Conservation (phyloP, 1,284 basidiomycete genomes). For the Apiotrichum akiyoshidainum region DNA sequence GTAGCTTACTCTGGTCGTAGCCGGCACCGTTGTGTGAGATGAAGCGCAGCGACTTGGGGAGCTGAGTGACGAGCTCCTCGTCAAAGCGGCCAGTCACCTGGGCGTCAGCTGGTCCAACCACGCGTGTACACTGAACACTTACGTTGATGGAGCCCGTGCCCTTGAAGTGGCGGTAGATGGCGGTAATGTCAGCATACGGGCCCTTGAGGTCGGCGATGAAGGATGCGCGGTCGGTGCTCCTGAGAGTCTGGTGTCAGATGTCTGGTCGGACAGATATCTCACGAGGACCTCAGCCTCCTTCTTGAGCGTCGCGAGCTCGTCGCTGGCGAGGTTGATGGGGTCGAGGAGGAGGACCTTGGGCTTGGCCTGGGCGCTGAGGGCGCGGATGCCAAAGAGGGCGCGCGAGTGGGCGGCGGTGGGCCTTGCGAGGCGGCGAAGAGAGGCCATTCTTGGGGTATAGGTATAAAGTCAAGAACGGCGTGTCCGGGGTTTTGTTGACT, state of each 20-base stretch:
- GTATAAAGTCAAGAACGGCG: too few species aligned
- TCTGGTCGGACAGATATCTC: neutral
- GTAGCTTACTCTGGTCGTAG: slow-evolving; percentile 37
- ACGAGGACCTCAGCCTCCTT: slow-evolving; percentile 23
- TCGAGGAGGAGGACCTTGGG: slow-evolving; percentile 29
- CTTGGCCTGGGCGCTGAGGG: neutral
- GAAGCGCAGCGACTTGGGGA: slow-evolving; percentile 21
- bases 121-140: slow-evolving; percentile 7
- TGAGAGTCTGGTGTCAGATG: slow-evolving; percentile 14
- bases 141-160: slow-evolving; percentile 29
- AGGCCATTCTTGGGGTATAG: neutral
- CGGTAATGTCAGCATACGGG: slow-evolving; percentile 22
- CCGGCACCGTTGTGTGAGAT: slow-evolving; percentile 31
- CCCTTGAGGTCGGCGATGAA: slow-evolving; percentile 25
- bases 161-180: slow-evolving; percentile 34
- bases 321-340: slow-evolving; percentile 27
- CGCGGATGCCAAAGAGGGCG: neutral
- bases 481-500: too few species aligned
- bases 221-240: slow-evolving; percentile 19
- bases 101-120: neutral
- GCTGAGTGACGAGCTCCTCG: slow-evolving; percentile 20
- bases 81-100: slow-evolving; percentile 30
- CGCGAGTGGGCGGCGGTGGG: neutral
- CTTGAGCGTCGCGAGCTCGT: slow-evolving; percentile 17
- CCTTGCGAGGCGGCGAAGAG: neutral